Conservation (phyloP, 2,329 filamentous ascomycete species). For the Fusarium nematophilum region DNA sequence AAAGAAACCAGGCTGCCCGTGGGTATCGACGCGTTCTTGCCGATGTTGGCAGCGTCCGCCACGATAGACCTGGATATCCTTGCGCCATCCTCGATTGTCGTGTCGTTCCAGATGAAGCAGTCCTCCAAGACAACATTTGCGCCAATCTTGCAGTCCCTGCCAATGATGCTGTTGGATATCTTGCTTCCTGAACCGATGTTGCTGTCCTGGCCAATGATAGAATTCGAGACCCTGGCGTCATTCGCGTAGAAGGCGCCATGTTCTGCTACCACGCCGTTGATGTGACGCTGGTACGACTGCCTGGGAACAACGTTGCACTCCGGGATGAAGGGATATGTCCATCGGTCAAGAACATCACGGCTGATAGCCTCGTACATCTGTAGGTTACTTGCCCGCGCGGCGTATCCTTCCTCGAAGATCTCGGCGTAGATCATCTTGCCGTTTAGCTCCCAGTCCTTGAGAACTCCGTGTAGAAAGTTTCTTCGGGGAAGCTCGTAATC, state of each 20-base stretch:
- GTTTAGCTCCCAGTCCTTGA: conserved; percentile 97
- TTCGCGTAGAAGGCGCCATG: conserved; percentile 79
- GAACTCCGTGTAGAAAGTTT: conserved; percentile 89
- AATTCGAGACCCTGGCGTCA: conserved; percentile 76
- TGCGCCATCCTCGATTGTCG: conserved; percentile 79
- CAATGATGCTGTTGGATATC: conserved; percentile 82
- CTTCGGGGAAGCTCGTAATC: conserved; percentile 92
- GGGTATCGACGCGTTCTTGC: conserved; percentile 75
- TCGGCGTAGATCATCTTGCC: conserved; percentile 97
- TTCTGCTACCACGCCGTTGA: conserved; percentile 81
- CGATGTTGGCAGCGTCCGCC: conserved; percentile 77
- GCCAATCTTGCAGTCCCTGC: conserved; percentile 87
- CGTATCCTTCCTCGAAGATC: conserved; percentile 84
- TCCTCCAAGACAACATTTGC: conserved; percentile 82
- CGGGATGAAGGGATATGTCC: conserved; percentile 89
- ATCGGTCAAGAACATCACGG: conserved; percentile 85
- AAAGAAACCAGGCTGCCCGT: conserved; percentile 84
- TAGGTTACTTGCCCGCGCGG: conserved; percentile 85
- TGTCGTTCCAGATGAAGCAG: conserved; percentile 90
- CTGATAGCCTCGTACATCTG: conserved; percentile 91
- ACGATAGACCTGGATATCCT: conserved; percentile 79
- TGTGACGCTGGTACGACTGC: conserved; percentile 79
- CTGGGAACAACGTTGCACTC: conserved; percentile 86
- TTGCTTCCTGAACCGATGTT: conserved; percentile 77
- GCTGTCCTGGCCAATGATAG: conserved; percentile 81